These are phyloP conservation scores for Grosmannia penicillata DNA, from an alignment of 2,329 filamentous ascomycete genomes.

Conservation along the genomic window DNA sequence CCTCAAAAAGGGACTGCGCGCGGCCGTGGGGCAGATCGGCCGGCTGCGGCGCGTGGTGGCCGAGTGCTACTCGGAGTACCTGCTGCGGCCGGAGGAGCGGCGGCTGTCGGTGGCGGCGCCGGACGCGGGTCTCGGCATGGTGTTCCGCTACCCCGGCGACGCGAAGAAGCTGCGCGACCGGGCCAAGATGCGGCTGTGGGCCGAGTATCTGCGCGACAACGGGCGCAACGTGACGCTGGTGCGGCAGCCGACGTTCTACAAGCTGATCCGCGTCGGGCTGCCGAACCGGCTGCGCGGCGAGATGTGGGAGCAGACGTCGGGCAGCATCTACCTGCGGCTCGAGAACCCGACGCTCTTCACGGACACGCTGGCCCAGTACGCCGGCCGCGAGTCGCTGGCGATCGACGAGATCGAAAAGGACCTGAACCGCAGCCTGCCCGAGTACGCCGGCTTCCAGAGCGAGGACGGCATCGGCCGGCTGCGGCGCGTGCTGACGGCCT, in stretches of 20 bases:
- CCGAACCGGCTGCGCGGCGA: conserved; percentile 88
- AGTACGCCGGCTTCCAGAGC: conserved; percentile 94
- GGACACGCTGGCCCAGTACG: conserved; percentile 71
- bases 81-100: conserved; percentile 48
- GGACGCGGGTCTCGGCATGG: conserved; percentile 84
- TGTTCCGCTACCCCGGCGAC: conserved; percentile 92
- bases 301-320: conserved; percentile 89
- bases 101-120: conserved; percentile 53
- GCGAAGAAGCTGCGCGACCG: conserved; percentile 83
- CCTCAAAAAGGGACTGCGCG: conserved; percentile 75
- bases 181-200: conserved; percentile 96
- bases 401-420: conserved; percentile 99
- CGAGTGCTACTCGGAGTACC: conserved; percentile 85
- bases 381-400: conserved; percentile 77
- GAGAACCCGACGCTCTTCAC: conserved; percentile 72
- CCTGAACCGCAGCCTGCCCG: conserved; percentile 84
- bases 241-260: conserved; percentile 93
- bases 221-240: conserved; percentile 85
- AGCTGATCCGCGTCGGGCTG: conserved; percentile 86
- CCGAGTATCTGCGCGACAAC: conserved; percentile 90
- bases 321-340: conserved; percentile 75
- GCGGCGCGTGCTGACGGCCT: conserved; percentile 82
- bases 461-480: conserved; percentile 87
- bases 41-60: conserved; percentile 66
- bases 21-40: conserved; percentile 75